A percentile compares a stretch with the other conserved stretches of the same genome.
Evolutionary conservation across 768 basidiomycete species (phyloP).

Genomic region (Phlebiopsis gigantea): DNA sequence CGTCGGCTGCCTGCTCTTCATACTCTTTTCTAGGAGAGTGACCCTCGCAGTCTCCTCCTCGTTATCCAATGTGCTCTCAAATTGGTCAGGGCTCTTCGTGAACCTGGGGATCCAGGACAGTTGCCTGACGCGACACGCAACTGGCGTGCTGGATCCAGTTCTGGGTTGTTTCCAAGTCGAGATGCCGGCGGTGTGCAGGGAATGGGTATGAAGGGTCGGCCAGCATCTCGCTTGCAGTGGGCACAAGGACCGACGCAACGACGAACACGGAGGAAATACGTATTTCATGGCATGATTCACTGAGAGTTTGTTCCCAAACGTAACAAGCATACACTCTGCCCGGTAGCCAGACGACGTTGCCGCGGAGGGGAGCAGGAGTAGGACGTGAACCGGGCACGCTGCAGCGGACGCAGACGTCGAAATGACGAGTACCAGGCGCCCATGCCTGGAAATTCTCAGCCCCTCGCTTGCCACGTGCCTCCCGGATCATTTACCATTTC

Average conservation of each 20-base stretch:
- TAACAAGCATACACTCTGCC: slow-evolving; percentile 25
- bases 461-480: background rate
- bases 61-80: slow-evolving; percentile 20
- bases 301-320: slow-evolving; percentile 4
- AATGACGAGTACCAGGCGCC: background rate
- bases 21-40: slow-evolving; percentile 76
- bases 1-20: slow-evolving; percentile 82
- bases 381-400: background rate
- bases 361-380: background rate
- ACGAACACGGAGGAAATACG: slow-evolving; percentile 1
- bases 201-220: background rate
- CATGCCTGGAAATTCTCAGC: background rate
- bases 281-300: slow-evolving; percentile 33
- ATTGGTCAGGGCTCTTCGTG: slow-evolving; percentile 12
- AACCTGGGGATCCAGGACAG: slow-evolving; percentile 28
- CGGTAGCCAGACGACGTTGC: background rate
- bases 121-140: background rate
- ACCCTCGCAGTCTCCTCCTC: slow-evolving; percentile 70
- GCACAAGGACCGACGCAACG: background rate
- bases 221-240: background rate
- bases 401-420: background rate
- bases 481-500: background rate
- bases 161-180: background rate
- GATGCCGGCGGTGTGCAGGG: background rate
- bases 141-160: background rate